Percentiles rank a stretch among this genome's conserved stretches.
Evolutionary conservation across 805 yeast species (phyloP).

Genomic region (Candida tallmaniae): DNA sequence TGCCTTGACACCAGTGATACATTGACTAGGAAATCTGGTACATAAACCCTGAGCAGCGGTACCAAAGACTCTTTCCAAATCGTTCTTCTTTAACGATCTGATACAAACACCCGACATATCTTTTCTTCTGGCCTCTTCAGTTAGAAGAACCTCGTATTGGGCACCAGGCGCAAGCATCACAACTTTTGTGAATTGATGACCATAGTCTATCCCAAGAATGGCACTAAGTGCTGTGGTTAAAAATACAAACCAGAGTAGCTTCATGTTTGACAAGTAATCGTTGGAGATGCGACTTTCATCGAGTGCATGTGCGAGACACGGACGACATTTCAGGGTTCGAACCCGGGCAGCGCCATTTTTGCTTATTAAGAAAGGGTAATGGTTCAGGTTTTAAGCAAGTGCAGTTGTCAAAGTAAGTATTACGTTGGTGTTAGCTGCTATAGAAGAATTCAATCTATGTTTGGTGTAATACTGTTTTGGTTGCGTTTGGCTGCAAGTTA

Average conservation of each 20-base stretch:
- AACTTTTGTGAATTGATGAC: slow-evolving; percentile 83
- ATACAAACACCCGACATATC: slow-evolving; percentile 78
- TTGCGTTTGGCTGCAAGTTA: too few relatives aligned
- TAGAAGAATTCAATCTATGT: too few relatives aligned
- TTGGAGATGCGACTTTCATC: neutral
- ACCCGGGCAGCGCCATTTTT: too few relatives aligned
- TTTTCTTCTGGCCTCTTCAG: slow-evolving; percentile 89
- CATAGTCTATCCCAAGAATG: slow-evolving; percentile 83
- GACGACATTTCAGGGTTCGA: too few relatives aligned
- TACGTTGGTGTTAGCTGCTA: too few relatives aligned
- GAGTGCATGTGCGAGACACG: neutral
- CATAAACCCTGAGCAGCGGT: slow-evolving; percentile 66
- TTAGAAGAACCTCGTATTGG: slow-evolving; percentile 80
- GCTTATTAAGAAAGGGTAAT: too few relatives aligned
- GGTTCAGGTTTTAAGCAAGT: too few relatives aligned
- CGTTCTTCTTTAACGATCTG: slow-evolving; percentile 37
- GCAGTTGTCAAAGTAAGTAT: too few relatives aligned
- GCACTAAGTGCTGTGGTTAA: slow-evolving; percentile 44
- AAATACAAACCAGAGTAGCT: too few relatives aligned
- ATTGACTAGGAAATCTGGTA: slow-evolving; percentile 67
- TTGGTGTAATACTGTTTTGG: too few relatives aligned
- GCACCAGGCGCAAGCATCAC: slow-evolving; percentile 87
- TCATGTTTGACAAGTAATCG: too few relatives aligned
- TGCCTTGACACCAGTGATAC: slow-evolving; percentile 64
- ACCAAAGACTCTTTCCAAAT: slow-evolving; percentile 72